phyloP scores from a whole-genome alignment of 2,329 filamentous ascomycete species.

The Metarhizium sp. region DNA sequence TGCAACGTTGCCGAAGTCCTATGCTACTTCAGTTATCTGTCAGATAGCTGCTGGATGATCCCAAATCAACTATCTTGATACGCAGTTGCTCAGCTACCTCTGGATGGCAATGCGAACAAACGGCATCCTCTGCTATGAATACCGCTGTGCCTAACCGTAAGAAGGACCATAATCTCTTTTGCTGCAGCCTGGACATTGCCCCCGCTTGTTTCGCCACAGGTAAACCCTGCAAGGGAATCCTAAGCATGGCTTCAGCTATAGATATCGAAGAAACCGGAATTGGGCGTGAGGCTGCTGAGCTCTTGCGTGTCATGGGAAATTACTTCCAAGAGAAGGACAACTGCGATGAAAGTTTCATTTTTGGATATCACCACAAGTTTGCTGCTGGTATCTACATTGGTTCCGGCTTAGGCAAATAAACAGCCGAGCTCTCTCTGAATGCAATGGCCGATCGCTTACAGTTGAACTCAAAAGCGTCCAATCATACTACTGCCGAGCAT shows the following conservation, averaged over 20 bases:
- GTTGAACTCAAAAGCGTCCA: neutral
- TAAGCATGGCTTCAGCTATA: neutral
- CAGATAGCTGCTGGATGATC: constrained; percentile 6
- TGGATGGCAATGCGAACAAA: neutral
- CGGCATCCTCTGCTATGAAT: neutral
- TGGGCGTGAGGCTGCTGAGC: neutral
- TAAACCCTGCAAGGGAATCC: neutral
- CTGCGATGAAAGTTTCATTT: constrained; percentile 12
- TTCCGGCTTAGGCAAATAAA: constrained; percentile 4
- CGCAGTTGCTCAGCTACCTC: constrained; percentile 6
- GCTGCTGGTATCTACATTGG: constrained; percentile 11
- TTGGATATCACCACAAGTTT: constrained; percentile 9
- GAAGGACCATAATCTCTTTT: neutral
- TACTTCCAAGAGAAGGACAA: constrained; percentile 10
- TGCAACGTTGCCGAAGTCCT: constrained; percentile 8
- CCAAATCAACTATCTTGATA: constrained; percentile 5
- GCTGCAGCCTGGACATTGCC: neutral
- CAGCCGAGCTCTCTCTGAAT: neutral
- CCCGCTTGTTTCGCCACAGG: neutral
- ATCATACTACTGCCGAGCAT: neutral
- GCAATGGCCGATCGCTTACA: neutral
- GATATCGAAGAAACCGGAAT: neutral
- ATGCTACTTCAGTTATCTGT: constrained; percentile 8
- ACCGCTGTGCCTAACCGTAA: neutral
- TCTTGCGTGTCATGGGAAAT: constrained; percentile 2